phyloP scores from a whole-genome alignment of 1,139 yeast species.

The Zygosaccharomyces pseudobailii region DNA sequence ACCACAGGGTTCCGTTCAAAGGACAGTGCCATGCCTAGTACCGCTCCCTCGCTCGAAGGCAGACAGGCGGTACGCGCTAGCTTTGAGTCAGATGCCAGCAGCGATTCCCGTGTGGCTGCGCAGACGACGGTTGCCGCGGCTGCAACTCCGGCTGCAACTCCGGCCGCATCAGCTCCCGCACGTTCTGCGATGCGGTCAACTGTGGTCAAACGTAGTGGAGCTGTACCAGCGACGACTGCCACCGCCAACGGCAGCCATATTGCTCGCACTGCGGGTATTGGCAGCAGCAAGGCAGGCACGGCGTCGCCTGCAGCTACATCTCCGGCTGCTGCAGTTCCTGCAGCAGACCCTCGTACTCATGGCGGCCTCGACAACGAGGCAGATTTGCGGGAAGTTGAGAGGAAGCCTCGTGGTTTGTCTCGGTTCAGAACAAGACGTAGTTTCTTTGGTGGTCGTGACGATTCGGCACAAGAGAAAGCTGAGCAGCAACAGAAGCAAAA shows the following conservation, averaged over 20 bases:
- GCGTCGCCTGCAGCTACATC: background rate
- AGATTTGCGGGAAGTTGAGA: background rate
- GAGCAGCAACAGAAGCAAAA: background rate
- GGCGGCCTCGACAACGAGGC: constrained; percentile 1
- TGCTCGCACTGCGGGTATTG: background rate
- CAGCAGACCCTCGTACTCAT: background rate
- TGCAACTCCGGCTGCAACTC: no score
- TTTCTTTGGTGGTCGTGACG: background rate
- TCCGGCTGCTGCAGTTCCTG: background rate
- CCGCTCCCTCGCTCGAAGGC: background rate
- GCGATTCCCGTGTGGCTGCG: no score
- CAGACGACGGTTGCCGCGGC: no score
- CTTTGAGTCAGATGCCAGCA: background rate
- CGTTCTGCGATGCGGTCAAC: background rate
- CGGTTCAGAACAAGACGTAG: background rate
- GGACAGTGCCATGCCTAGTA: background rate
- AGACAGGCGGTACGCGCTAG: background rate
- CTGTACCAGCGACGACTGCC: background rate
- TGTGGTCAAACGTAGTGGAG: background rate
- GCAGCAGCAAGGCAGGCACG: background rate
- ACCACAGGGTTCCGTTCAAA: background rate
- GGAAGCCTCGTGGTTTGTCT: background rate
- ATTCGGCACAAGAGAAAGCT: background rate
- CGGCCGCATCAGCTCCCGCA: background rate
- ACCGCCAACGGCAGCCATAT: background rate